A percentile compares a stretch with the other conserved stretches of the same genome.
phyloP scores from a whole-genome alignment of 208 protist genomes.

The Endotrypanum monterogeii region DNA sequence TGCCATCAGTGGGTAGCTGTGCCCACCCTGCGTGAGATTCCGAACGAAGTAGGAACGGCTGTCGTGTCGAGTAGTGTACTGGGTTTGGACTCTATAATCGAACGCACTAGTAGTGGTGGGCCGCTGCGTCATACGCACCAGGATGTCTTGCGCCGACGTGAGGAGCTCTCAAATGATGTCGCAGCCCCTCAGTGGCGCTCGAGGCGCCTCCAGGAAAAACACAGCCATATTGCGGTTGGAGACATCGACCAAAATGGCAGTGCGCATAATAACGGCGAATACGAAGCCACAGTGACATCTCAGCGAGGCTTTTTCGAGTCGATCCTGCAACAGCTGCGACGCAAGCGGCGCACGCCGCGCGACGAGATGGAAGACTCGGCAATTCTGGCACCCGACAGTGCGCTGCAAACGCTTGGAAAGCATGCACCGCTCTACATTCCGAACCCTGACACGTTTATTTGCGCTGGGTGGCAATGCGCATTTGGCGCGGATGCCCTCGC shows the following conservation, averaged over 20 bases:
- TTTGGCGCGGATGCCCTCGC: constrained; percentile 47
- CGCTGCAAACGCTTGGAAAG: not conserved
- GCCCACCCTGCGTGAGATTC: constrained; percentile 38
- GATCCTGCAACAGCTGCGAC: constrained; percentile 11
- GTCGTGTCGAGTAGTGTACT: constrained; percentile 11
- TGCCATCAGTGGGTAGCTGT: constrained; percentile 78
- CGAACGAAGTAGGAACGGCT: constrained; percentile 35
- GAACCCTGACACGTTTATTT: constrained; percentile 68
- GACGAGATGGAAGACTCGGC: not conserved
- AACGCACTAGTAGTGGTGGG: not conserved
- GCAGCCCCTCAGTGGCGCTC: constrained; percentile 34
- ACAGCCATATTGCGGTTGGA: not conserved
- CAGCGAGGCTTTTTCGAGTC: constrained; percentile 13
- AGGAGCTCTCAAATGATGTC: constrained; percentile 6
- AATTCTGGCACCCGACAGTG: not conserved
- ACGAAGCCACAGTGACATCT: not conserved
- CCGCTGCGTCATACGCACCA: constrained; percentile 16
- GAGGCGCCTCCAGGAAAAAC: constrained; percentile 22
- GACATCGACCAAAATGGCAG: not conserved
- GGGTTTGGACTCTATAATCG: constrained; percentile 14
- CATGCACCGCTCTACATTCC: constrained; percentile 52
- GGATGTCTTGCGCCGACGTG: constrained; percentile 11
- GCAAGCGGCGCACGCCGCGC: not conserved
- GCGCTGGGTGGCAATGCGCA: constrained; percentile 58
- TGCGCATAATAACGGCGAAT: not conserved